Evolutionary conservation across 1,139 yeast species (phyloP).

Genomic region (Taiozyma sp.): DNA sequence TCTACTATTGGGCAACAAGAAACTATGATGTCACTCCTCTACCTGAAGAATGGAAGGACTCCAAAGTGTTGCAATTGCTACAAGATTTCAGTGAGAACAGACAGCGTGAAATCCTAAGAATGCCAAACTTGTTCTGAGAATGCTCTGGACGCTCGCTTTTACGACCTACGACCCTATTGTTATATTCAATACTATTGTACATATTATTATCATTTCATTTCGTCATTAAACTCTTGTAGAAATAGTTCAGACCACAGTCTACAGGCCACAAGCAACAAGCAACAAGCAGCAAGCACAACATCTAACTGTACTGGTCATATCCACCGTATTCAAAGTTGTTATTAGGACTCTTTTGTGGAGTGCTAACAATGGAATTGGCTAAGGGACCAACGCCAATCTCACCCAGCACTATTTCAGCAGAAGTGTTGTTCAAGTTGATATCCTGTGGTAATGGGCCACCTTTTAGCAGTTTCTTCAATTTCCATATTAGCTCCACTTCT

Average conservation of each 20-base stretch:
- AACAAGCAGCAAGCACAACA: neutral
- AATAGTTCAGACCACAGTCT: too few species aligned
- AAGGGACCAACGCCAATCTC: slow-evolving; percentile 80
- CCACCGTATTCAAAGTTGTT: slow-evolving; percentile 33
- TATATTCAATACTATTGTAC: neutral
- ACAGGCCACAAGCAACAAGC: too few species aligned
- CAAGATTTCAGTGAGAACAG: slow-evolving; percentile 75
- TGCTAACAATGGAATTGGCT: slow-evolving; percentile 33
- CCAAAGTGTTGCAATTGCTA: slow-evolving; percentile 57
- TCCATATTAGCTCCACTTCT: slow-evolving; percentile 70
- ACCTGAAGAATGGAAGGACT: slow-evolving; percentile 79
- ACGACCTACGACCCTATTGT: neutral
- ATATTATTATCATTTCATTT: neutral
- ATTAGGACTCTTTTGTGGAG: slow-evolving; percentile 16
- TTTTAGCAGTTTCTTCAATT: slow-evolving; percentile 50
- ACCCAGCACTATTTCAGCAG: slow-evolving; percentile 77
- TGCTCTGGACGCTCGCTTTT: neutral
- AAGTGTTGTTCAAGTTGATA: slow-evolving; percentile 58
- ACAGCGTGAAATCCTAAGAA: slow-evolving; percentile 70
- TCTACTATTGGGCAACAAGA: slow-evolving; percentile 94
- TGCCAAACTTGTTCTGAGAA: slow-evolving; percentile 61
- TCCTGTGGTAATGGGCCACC: slow-evolving; percentile 33
- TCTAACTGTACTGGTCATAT: slow-evolving; percentile 29
- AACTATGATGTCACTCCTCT: slow-evolving; percentile 77
- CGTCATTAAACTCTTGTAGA: neutral